phyloP scores from a whole-genome alignment of 75 land plant species.

The Larix kaempferi region DNA sequence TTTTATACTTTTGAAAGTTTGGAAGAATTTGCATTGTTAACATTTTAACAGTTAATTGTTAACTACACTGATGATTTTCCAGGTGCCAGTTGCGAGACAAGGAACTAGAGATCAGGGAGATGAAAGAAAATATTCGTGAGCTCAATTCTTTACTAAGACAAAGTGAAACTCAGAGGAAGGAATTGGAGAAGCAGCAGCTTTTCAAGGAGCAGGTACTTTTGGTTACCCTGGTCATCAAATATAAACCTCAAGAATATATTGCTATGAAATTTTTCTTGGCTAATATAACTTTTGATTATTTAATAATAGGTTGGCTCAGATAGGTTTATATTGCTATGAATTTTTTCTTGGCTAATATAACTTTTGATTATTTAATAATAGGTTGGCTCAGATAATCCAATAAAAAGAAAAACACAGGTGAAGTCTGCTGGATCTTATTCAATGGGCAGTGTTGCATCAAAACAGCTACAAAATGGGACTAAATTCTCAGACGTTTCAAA shows the following conservation, averaged over 20 bases:
- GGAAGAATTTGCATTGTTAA: no score
- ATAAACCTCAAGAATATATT: not conserved
- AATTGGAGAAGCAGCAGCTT: constrained; percentile 34
- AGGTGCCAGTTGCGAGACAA: constrained; percentile 75
- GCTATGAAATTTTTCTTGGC: not conserved
- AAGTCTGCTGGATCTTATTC: not conserved
- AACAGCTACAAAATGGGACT: not conserved
- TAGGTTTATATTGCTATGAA: no score
- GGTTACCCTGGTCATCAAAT: not conserved
- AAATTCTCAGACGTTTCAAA: not conserved
- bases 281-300: constrained; percentile 3
- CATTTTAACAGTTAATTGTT: not conserved
- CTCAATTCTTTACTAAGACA: constrained; percentile 46
- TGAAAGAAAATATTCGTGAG: constrained; percentile 67
- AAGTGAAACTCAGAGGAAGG: constrained; percentile 48
- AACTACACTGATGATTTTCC: not conserved
- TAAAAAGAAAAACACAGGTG: not conserved
- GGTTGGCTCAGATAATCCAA: not conserved
- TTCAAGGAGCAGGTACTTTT: constrained; percentile 31
- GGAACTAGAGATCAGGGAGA: constrained; percentile 49
- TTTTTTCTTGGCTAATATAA: not conserved
- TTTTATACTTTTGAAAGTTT: no score
- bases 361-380: constrained; percentile 4
- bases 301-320: not conserved
- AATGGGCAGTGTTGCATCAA: constrained; percentile 4